Conservation (phyloP, 176 grass and related monocot genomes). For the Paspalum notatum region DNA sequence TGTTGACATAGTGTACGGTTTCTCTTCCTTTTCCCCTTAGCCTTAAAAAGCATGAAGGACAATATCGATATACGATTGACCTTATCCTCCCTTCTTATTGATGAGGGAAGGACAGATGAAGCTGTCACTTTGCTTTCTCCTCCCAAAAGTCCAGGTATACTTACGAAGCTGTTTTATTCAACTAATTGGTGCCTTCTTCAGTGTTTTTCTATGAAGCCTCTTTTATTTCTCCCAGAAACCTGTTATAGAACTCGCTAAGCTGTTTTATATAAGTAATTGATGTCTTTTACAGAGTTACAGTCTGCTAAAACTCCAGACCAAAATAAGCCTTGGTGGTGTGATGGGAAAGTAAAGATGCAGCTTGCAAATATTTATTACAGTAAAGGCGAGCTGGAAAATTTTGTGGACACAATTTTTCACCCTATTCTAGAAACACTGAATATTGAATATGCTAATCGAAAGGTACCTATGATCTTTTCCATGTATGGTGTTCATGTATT, state of each 20-base stretch:
- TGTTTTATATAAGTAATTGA: constrained; percentile 13
- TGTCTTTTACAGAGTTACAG: constrained; percentile 33
- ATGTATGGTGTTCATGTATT: background rate
- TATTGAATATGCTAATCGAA: constrained; percentile 80
- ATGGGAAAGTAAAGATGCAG: constrained; percentile 83
- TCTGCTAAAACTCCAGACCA: constrained; percentile 41
- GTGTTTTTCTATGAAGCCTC: constrained; percentile 33
- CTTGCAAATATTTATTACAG: constrained; percentile 78
- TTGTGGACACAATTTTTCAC: constrained; percentile 79
- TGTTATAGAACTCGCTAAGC: constrained; percentile 26
- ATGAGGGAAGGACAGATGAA: constrained; percentile 68
- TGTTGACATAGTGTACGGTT: constrained; percentile 25
- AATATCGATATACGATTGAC: constrained; percentile 67
- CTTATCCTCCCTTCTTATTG: constrained; percentile 70
- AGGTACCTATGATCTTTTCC: constrained; percentile 49
- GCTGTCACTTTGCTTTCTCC: constrained; percentile 77
- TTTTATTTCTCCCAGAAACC: constrained; percentile 66
- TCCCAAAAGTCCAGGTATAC: constrained; percentile 55
- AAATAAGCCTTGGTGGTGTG: constrained; percentile 80
- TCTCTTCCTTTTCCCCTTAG: constrained; percentile 42
- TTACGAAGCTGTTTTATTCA: background rate
- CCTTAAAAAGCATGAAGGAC: constrained; percentile 67
- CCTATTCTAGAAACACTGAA: constrained; percentile 76
- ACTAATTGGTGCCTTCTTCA: constrained; percentile 2
- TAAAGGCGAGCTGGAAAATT: constrained; percentile 68